These are phyloP conservation scores for Hypoxylon sp. DNA, from an alignment of 2,329 filamentous ascomycete genomes.

Conservation along the genomic window DNA sequence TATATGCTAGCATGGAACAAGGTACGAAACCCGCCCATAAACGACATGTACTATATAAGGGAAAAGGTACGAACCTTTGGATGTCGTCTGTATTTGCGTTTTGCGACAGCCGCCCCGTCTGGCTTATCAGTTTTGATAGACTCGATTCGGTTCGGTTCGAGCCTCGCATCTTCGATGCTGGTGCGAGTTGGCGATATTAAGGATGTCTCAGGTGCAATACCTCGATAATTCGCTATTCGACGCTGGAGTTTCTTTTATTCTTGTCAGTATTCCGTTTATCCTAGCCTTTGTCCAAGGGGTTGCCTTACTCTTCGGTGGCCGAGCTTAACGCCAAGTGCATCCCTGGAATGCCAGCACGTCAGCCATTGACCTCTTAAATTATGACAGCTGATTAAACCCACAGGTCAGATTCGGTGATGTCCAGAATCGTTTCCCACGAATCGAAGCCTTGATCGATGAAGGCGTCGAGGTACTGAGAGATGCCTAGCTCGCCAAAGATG, in stretches of 20 bases:
- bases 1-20: slow-evolving; percentile 9
- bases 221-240: slow-evolving; percentile 81
- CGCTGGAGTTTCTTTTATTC: slow-evolving; percentile 80
- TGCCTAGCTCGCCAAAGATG: slow-evolving; percentile 81
- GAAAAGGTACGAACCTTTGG: slow-evolving; percentile 72
- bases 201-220: slow-evolving; percentile 69
- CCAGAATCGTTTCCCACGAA: slow-evolving; percentile 85
- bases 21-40: slow-evolving; percentile 13
- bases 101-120: slow-evolving; percentile 64
- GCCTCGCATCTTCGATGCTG: slow-evolving; percentile 68
- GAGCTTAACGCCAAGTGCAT: slow-evolving; percentile 82
- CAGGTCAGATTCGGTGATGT: slow-evolving; percentile 89
- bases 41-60: slow-evolving; percentile 1
- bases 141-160: slow-evolving; percentile 68
- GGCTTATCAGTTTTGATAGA: slow-evolving; percentile 60
- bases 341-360: slow-evolving; percentile 61
- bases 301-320: slow-evolving; percentile 81
- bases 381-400: slow-evolving; percentile 60
- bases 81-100: slow-evolving; percentile 83
- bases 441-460: slow-evolving; percentile 88
- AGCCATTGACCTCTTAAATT: slow-evolving; percentile 27
- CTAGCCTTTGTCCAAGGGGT: background rate
- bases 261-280: slow-evolving; percentile 37
- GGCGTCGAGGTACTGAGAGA: slow-evolving; percentile 80
- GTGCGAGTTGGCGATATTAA: slow-evolving; percentile 65